Base-by-base conservation (phyloP, 306 rosid species). In the Lablab purpureus region DNA sequence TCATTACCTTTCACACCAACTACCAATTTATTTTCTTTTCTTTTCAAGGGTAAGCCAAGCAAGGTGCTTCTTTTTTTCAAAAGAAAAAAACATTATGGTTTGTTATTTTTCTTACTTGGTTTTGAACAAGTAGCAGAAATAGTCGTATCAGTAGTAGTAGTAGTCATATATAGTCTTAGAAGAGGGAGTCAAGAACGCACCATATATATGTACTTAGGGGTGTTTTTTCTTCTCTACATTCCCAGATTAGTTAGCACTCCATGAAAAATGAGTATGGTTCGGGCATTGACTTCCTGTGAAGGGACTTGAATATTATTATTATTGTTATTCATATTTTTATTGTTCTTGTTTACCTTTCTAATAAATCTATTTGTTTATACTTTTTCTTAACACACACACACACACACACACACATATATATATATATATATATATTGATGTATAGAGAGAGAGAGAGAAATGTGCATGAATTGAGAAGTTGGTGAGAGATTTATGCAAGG, bases 171-270 rank as follows among this genome's bases (percentile, higher is more conserved):
- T 30, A 41, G 81, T 70, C 67, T 77, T 76, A 59, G 54, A 82
- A 76, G 87, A 87, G 97, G 89, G 88, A 95, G 99, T 95, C 99
- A 95, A 95, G 98, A 95, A 85, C 99, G 98, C 96, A 95, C 99
- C 99, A 90, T 85, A 88, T 80, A 32, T 13, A 15, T 13, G 1
- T n/a, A 14, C 13, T 13, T 13, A 10, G 50, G 50, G 47, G 82
- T 71, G 40, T 81, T 80, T 80, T n/a, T 69, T 15, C 19, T 52
- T 54, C 34, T 74, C 74, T 49, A 60, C 46, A 46, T 32, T 74
- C 43, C 36, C 66, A 70, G 70, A 68, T 75, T 56, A 52, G 72
- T 52, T 55, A 52, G 71, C 58, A 28, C 56, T 23, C 63, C 87
- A 55, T 77, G 84, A 70, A 17, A 74, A 81, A 70, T 75, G 91